Evolutionary conservation across 73 alveolate species (phyloP), one percentile per base, ranked within the genome.

Genomic region (Blepharisma japonicum): DNA sequence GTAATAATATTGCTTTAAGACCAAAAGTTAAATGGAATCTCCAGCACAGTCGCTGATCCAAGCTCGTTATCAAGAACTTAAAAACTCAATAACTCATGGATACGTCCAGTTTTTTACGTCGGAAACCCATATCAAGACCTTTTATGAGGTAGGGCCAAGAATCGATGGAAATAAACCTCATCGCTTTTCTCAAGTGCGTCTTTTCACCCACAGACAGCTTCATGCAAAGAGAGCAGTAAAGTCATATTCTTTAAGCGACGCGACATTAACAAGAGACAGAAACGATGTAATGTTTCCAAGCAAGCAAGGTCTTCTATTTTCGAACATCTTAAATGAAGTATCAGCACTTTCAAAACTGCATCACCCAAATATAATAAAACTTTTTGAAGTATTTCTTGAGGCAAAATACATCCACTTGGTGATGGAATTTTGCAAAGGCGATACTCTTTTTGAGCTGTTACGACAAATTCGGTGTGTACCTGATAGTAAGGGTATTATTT

Each of bases 341-440:
- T 14, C n/a, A 53, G 67, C 67, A 11, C 23, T 53, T 11, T 53
- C 67, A 53, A 20, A 53, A 20, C 67, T 53, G n/a, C n/a, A 53
- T 53, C 67, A 53, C 4, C 67, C 67, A 53, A 53, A 53, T 53
- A 53, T 53, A 11, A 53, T 53, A 0, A 11, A 20, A 14, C 0
- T 53, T 53, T 53, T 14, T 53, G 67, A 53, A 14, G 67, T 53
- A 20, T 53, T 14, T 53, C 23, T 53, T 0, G 67, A 53, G n/a
- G 5, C 67, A 2, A 53, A 4, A 53, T 53, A 53, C 23, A 53
- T 53, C 23, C 67, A 53, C 67, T 20, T 53, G 23, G 67, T 53
- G 5, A 53, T 20, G n/a, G 67, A 53, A 11, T 53, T 53, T 53
- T 53, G 67, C 67, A 53, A 53, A 53, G 67, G 67, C 4, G 67